phyloP scores from a whole-genome alignment of 495 filamentous ascomycete species.

The Daldinia decipiens region DNA sequence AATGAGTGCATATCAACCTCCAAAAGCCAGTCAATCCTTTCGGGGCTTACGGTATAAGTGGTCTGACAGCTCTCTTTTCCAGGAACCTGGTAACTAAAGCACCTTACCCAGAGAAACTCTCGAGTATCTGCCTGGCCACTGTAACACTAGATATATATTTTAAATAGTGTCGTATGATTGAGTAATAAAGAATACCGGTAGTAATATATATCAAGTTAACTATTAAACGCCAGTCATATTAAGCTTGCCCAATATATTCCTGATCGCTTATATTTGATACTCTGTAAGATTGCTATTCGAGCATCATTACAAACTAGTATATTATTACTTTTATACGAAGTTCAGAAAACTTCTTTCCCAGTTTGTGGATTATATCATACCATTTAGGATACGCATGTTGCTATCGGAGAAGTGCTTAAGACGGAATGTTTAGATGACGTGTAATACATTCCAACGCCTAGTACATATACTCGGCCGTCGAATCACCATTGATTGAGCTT shows the following conservation, averaged over 20 bases:
- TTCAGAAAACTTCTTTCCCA: background rate
- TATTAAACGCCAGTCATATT: background rate
- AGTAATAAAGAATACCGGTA: background rate
- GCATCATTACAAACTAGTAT: too few relatives aligned
- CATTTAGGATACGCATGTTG: background rate
- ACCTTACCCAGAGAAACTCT: background rate
- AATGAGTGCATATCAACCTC: slow-evolving; percentile 6
- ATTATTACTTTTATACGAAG: too few relatives aligned
- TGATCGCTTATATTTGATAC: too few relatives aligned
- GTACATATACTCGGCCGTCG: background rate
- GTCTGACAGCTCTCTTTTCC: slow-evolving; percentile 1
- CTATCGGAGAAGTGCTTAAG: background rate
- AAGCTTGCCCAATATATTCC: background rate
- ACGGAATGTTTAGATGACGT: too few relatives aligned
- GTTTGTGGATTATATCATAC: background rate
- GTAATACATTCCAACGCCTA: background rate
- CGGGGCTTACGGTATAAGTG: background rate
- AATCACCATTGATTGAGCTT: background rate
- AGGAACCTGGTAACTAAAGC: background rate
- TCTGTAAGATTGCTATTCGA: too few relatives aligned
- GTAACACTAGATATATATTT: background rate
- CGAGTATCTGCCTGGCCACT: background rate
- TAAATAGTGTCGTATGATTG: too few relatives aligned
- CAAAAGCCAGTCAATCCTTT: background rate
- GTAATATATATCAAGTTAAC: background rate